Conservation (phyloP, 306 rosid genomes). For the Heteromeles arbutifolia region DNA sequence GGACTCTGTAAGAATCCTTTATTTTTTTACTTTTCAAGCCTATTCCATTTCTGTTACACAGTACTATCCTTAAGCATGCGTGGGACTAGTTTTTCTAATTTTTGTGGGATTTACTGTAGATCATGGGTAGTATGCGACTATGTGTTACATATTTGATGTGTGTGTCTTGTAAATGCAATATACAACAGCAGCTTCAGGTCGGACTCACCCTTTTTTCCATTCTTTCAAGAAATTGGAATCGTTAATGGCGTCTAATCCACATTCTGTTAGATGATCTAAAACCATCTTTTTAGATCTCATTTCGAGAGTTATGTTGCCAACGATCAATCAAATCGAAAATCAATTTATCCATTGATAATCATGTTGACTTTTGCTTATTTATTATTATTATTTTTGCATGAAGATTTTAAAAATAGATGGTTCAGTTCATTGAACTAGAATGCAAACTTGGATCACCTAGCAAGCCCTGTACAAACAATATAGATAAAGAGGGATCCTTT, state of each 20-base stretch:
- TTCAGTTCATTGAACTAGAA: not conserved
- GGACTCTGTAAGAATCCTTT: slow-evolving; percentile 40
- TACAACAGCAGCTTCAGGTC: not conserved
- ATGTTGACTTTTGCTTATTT: too few species aligned
- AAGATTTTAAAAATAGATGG: not conserved
- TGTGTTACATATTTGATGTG: not conserved
- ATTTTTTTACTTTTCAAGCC: not conserved
- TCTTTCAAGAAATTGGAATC: not conserved
- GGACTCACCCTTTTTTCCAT: not conserved
- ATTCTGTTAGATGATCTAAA: not conserved
- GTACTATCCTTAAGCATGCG: not conserved
- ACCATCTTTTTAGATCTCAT: not conserved
- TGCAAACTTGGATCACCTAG: not conserved
- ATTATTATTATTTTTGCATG: too few species aligned
- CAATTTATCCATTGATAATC: not conserved
- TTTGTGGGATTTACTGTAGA: not conserved
- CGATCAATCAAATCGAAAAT: not conserved
- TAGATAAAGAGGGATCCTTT: too few species aligned
- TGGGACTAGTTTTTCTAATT: not conserved
- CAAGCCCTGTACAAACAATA: not conserved
- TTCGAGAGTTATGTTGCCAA: not conserved
- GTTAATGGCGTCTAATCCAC: not conserved
- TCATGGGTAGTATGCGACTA: not conserved
- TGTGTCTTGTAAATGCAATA: not conserved
- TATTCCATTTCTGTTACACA: not conserved